Evolutionary conservation across 2,329 filamentous ascomycete species (phyloP).

Genomic region (Neonectria faginata): DNA sequence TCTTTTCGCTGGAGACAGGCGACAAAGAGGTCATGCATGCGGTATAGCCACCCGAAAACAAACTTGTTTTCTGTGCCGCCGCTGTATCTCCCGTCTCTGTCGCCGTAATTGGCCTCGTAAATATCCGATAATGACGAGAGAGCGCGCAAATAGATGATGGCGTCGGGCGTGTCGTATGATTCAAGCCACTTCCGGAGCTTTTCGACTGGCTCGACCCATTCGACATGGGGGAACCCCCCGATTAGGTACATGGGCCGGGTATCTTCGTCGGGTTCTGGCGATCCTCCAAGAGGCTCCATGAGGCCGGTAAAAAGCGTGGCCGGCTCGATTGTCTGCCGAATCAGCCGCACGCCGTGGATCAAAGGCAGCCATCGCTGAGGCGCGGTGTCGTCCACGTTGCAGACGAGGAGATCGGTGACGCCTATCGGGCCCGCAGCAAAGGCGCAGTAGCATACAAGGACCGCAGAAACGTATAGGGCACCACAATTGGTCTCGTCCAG

Average conservation of each 20-base stretch:
- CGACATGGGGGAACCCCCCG: slow-evolving; percentile 37
- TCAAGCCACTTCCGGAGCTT: slow-evolving; percentile 39
- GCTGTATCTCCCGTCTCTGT: slow-evolving; percentile 30
- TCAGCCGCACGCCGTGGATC: slow-evolving; percentile 44
- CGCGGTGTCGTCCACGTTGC: slow-evolving; percentile 38
- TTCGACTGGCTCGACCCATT: slow-evolving; percentile 41
- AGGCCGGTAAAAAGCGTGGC: slow-evolving; percentile 46
- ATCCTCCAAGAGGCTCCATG: slow-evolving; percentile 40
- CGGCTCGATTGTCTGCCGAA: slow-evolving; percentile 43
- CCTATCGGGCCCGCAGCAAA: slow-evolving; percentile 48
- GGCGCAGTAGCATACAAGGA: slow-evolving; percentile 47
- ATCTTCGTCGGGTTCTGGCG: slow-evolving; percentile 32
- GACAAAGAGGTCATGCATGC: slow-evolving; percentile 44
- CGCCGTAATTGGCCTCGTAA: slow-evolving; percentile 45
- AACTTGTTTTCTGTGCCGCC: slow-evolving; percentile 35
- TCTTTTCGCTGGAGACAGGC: slow-evolving; percentile 43
- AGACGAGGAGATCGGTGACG: slow-evolving; percentile 46
- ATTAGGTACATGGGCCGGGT: slow-evolving; percentile 38
- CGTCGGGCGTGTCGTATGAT: slow-evolving; percentile 42
- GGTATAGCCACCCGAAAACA: slow-evolving; percentile 47
- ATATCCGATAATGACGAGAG: slow-evolving; percentile 40
- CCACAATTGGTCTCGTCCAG: slow-evolving; percentile 46
- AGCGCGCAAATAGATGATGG: slow-evolving; percentile 41
- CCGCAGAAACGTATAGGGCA: slow-evolving; percentile 46
- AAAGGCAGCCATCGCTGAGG: slow-evolving; percentile 43